phyloP scores from a whole-genome alignment of 2,329 filamentous ascomycete genomes.

The Ilyonectria mors-panacis region DNA sequence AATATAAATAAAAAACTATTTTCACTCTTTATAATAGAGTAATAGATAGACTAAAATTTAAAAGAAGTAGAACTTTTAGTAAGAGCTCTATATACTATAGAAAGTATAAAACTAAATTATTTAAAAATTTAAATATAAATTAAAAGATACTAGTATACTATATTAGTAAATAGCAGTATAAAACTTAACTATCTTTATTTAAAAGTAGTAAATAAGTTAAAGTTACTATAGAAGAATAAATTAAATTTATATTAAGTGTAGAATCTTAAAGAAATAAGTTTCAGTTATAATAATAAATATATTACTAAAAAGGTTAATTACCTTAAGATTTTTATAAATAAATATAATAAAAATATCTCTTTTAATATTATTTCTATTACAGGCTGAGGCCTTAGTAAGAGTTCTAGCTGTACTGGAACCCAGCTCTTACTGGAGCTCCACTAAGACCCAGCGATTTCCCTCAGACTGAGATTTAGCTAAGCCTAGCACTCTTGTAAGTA shows the following conservation, averaged over 20 bases:
- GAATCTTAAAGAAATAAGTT: neutral
- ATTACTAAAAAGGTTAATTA: conserved; percentile 3
- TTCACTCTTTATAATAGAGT: too few relatives aligned
- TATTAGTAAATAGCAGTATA: neutral
- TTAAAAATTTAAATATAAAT: neutral
- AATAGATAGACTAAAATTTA: too few relatives aligned
- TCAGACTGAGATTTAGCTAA: too few relatives aligned
- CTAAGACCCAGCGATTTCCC: too few relatives aligned
- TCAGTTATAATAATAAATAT: conserved; percentile 7
- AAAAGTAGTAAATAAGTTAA: conserved; percentile 4
- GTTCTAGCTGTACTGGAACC: too few relatives aligned
- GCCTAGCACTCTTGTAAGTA: too few relatives aligned
- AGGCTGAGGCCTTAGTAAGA: too few relatives aligned
- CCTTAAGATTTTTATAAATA: neutral
- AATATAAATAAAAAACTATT: too few relatives aligned
- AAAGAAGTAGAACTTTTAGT: too few relatives aligned
- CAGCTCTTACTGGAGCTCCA: too few relatives aligned
- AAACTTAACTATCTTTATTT: conserved; percentile 1
- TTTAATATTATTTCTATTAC: neutral
- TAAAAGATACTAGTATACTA: neutral
- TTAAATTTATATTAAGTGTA: neutral
- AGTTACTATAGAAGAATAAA: neutral
- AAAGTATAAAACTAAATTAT: neutral
- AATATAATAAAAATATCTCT: neutral
- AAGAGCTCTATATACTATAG: too few relatives aligned